phyloP scores from a whole-genome alignment of 176 grass and related monocot genomes.

The Raddia guianensis region DNA sequence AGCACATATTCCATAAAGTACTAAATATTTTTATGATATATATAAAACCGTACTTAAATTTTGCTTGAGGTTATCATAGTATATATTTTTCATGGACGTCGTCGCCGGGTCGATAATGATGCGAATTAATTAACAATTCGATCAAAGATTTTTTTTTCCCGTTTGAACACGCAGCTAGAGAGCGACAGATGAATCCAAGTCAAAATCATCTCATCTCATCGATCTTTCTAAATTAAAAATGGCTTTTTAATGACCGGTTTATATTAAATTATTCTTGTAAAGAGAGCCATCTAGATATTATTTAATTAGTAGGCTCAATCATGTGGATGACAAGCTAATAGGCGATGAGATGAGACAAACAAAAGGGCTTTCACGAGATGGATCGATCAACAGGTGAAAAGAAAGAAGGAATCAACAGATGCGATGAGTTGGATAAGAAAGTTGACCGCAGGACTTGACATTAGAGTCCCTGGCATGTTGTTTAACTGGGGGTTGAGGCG shows the following conservation, averaged over 20 bases:
- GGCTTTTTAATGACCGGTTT: not conserved
- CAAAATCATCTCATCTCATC: not conserved
- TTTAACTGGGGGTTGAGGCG: no score
- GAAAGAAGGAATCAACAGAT: not conserved
- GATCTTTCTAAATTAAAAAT: not conserved
- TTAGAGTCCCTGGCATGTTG: not conserved
- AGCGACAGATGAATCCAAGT: not conserved
- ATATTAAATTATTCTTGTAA: not conserved
- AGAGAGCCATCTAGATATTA: not conserved
- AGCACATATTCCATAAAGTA: no score
- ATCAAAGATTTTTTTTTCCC: not conserved
- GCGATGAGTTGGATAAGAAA: not conserved
- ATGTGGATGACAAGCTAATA: not conserved
- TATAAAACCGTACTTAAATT: no score
- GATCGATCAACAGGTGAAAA: not conserved
- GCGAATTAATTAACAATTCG: not conserved
- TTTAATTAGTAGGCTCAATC: not conserved
- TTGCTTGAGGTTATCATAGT: no score
- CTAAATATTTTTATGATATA: no score
- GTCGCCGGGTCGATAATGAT: not conserved
- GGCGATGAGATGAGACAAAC: conserved; percentile 12
- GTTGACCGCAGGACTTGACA: not conserved
- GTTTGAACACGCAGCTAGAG: not conserved
- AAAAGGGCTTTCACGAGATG: not conserved
- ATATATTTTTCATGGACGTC: no score